These are phyloP conservation scores for Epichloe aotearoae DNA, from an alignment of 2,329 filamentous ascomycete genomes.

Conservation along the genomic window DNA sequence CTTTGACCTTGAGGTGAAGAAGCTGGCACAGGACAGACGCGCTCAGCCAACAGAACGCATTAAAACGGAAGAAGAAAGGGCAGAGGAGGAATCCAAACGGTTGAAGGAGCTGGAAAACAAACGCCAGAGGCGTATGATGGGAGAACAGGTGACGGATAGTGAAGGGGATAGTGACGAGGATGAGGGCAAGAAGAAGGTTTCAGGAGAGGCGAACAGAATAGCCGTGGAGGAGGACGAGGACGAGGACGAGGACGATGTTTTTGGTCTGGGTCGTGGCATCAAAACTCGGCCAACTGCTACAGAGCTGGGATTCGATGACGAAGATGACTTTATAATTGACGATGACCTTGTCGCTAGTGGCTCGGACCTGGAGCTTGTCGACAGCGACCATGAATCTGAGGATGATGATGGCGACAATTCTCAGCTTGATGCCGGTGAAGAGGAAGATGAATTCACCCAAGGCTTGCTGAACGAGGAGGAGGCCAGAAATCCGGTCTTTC, in stretches of 20 bases:
- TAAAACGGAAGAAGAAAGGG: conserved; percentile 81
- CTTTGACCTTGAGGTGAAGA: conserved; percentile 73
- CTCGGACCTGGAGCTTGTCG: conserved; percentile 50
- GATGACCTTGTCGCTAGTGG: conserved; percentile 76
- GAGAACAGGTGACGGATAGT: conserved; percentile 57
- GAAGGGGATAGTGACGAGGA: conserved; percentile 39
- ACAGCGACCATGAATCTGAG: conserved; percentile 39
- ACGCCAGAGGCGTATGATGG: conserved; percentile 74
- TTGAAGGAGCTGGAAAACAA: conserved; percentile 74
- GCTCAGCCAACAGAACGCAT: conserved; percentile 77
- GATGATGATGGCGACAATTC: conserved; percentile 26
- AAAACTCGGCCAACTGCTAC: conserved; percentile 41
- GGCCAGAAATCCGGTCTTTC: conserved; percentile 38
- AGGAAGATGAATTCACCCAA: conserved; percentile 60
- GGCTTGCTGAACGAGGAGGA: conserved; percentile 51
- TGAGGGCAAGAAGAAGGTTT: conserved; percentile 22
- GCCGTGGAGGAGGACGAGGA: conserved; percentile 29
- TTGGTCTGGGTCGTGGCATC: conserved; percentile 47
- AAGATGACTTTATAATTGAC: conserved; percentile 87
- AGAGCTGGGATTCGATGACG: conserved; percentile 70
- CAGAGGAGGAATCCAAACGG: conserved; percentile 61
- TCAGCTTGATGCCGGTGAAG: conserved; percentile 22
- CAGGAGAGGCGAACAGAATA: conserved; percentile 20
- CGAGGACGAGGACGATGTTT: conserved; percentile 35
- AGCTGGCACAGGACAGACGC: conserved; percentile 72